Percentiles rank a stretch among this genome's conserved stretches.
phyloP scores from a whole-genome alignment of 345 rosid species.

The Clausena lansium region DNA sequence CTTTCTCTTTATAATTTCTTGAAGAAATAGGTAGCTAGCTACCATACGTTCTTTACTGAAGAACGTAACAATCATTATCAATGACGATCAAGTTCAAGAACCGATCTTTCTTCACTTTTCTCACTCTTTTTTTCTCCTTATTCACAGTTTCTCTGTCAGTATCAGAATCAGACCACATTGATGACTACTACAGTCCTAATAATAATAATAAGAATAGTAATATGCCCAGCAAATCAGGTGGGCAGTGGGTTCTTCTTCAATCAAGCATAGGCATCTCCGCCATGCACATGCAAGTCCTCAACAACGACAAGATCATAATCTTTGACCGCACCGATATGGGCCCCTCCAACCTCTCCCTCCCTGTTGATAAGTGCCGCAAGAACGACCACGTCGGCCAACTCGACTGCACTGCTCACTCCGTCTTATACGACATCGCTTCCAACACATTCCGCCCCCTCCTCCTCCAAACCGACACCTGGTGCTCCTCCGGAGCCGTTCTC shows the following conservation, averaged over 20 bases:
- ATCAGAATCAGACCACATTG: not conserved
- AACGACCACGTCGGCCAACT: constrained; percentile 29
- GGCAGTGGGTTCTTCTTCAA: constrained; percentile 44
- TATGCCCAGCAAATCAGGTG: constrained; percentile 19
- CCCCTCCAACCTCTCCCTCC: constrained; percentile 61
- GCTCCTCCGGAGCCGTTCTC: constrained; percentile 79
- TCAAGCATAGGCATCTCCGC: constrained; percentile 77
- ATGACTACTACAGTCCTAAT: not conserved
- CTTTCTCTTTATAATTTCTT: not conserved
- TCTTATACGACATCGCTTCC: constrained; percentile 58
- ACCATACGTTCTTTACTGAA: not conserved
- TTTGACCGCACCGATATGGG: constrained; percentile 87
- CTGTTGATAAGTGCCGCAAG: constrained; percentile 47
- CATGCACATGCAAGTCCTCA: constrained; percentile 87
- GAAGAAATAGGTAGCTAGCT: not conserved
- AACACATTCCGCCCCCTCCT: constrained; percentile 61
- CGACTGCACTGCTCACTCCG: constrained; percentile 80
- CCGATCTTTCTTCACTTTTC: constrained; percentile 15
- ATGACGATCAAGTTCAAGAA: constrained; percentile 46
- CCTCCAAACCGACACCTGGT: constrained; percentile 72
- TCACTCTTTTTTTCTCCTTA: not conserved
- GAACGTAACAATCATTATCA: not conserved
- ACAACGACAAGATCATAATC: constrained; percentile 57
- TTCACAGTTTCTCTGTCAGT: not conserved
- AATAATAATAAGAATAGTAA: too few relatives aligned